These are phyloP conservation scores for Metarhizium sp. DNA, from an alignment of 2,329 filamentous ascomycete genomes.

Conservation along the genomic window DNA sequence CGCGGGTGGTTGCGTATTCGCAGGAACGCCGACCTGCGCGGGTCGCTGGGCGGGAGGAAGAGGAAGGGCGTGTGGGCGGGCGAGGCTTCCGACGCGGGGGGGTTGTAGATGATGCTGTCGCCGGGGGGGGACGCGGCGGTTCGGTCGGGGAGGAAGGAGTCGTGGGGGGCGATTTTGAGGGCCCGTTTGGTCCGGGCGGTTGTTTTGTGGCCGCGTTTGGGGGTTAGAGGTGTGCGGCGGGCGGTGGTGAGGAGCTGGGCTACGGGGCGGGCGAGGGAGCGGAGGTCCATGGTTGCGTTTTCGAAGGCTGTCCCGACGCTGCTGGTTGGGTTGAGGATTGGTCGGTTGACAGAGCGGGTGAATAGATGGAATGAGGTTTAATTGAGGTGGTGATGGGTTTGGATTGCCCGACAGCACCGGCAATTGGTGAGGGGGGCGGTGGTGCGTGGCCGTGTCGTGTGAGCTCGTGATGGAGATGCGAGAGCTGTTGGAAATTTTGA, in stretches of 20 bases:
- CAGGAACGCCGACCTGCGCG: constrained; percentile 41
- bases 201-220: constrained; percentile 38
- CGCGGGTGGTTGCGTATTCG: constrained; percentile 28
- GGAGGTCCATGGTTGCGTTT: constrained; percentile 23
- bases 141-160: constrained; percentile 43
- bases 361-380: too few species aligned
- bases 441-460: constrained; percentile 1
- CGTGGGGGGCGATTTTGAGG: constrained; percentile 51
- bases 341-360: too few species aligned
- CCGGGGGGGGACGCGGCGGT: constrained; percentile 18
- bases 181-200: constrained; percentile 44
- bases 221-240: constrained; percentile 13
- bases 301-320: background rate
- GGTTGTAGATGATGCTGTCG: constrained; percentile 46
- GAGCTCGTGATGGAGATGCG: background rate
- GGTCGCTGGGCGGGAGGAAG: constrained; percentile 51
- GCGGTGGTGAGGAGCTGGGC: constrained; percentile 20
- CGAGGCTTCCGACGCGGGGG: constrained; percentile 43
- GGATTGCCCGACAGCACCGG: background rate
- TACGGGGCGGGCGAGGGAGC: constrained; percentile 24
- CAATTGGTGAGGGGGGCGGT: background rate
- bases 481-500: background rate
- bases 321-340: background rate
- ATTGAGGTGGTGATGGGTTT: background rate
- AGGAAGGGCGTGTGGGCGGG: constrained; percentile 57